phyloP scores from a whole-genome alignment of 1,139 yeast species.

The Candida glucosophila region DNA sequence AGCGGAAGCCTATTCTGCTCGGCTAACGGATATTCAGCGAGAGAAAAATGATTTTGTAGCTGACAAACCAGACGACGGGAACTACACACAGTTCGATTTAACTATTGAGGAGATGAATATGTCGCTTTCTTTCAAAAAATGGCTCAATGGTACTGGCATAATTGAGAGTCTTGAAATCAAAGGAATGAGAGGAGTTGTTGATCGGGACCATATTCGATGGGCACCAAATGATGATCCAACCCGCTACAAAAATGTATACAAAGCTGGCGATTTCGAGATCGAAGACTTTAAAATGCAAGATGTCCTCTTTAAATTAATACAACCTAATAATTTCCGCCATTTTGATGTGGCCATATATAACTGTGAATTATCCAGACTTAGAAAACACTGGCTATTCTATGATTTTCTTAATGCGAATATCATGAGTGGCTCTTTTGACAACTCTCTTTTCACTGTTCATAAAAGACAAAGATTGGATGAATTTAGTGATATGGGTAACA shows the following conservation, averaged over 20 bases:
- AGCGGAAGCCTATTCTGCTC: constrained; percentile 39
- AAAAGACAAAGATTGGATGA: constrained; percentile 55
- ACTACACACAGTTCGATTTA: constrained; percentile 89
- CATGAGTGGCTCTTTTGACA: constrained; percentile 87
- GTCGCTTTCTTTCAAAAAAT: constrained; percentile 70
- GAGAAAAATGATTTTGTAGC: constrained; percentile 11
- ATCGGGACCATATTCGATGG: constrained; percentile 83
- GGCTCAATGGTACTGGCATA: constrained; percentile 88
- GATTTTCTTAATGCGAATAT: constrained; percentile 80
- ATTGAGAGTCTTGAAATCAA: constrained; percentile 72
- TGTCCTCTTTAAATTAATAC: constrained; percentile 69
- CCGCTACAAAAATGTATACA: constrained; percentile 62
- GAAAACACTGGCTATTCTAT: constrained; percentile 90
- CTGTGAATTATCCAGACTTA: constrained; percentile 67
- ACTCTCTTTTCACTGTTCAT: constrained; percentile 85
- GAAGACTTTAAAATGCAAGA: constrained; percentile 79
- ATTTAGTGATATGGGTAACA: constrained; percentile 14
- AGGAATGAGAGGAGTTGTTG: constrained; percentile 88
- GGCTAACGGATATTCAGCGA: constrained; percentile 10
- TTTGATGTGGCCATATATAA: constrained; percentile 81
- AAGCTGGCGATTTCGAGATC: constrained; percentile 90
- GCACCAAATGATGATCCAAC: constrained; percentile 76
- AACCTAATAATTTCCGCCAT: constrained; percentile 75
- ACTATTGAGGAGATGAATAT: constrained; percentile 82
- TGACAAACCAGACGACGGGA: constrained; percentile 66